phyloP scores from a whole-genome alignment of 2,329 filamentous ascomycete species.

The Xylariaceae sp. region DNA sequence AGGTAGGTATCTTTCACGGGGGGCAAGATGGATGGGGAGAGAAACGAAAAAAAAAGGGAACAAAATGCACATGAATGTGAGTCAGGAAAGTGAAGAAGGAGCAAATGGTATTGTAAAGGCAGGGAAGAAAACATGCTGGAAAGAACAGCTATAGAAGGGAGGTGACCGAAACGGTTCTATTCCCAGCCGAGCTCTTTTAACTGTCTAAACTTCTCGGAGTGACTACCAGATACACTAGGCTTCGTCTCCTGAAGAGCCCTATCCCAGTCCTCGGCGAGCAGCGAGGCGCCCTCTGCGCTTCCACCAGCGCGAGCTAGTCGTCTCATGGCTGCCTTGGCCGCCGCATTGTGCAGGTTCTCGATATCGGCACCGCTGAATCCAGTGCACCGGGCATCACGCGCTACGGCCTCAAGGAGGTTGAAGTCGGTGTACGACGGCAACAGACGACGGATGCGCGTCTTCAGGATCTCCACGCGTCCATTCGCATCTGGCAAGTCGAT shows the following conservation, averaged over 20 bases:
- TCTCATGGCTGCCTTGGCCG: constrained; percentile 28
- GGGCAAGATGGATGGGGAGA: too few species aligned
- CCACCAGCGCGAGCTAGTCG: constrained; percentile 15
- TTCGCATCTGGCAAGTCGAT: constrained; percentile 75
- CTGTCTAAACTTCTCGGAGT: constrained; percentile 39
- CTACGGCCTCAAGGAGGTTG: constrained; percentile 47
- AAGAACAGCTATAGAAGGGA: neutral
- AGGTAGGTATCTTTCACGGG: too few species aligned
- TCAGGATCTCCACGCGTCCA: constrained; percentile 81
- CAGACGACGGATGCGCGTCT: constrained; percentile 47
- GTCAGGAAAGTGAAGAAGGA: too few species aligned
- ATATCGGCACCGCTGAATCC: constrained; percentile 71
- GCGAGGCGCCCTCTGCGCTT: constrained; percentile 17
- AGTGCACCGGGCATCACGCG: constrained; percentile 60
- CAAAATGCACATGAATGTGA: too few species aligned
- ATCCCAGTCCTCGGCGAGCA: constrained; percentile 47
- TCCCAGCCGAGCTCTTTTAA: constrained; percentile 33
- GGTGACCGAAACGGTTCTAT: neutral
- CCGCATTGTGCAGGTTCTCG: constrained; percentile 43
- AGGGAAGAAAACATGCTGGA: neutral
- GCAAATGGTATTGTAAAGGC: too few species aligned
- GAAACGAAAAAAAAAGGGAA: too few species aligned
- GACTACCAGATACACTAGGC: constrained; percentile 45
- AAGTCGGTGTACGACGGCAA: constrained; percentile 26
- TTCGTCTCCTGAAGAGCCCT: constrained; percentile 43